A percentile compares a stretch with the other conserved stretches of the same genome.
These are phyloP conservation scores for Cymbopogon citratus DNA, from an alignment of 176 grass and related monocot species.

Conservation along the genomic window DNA sequence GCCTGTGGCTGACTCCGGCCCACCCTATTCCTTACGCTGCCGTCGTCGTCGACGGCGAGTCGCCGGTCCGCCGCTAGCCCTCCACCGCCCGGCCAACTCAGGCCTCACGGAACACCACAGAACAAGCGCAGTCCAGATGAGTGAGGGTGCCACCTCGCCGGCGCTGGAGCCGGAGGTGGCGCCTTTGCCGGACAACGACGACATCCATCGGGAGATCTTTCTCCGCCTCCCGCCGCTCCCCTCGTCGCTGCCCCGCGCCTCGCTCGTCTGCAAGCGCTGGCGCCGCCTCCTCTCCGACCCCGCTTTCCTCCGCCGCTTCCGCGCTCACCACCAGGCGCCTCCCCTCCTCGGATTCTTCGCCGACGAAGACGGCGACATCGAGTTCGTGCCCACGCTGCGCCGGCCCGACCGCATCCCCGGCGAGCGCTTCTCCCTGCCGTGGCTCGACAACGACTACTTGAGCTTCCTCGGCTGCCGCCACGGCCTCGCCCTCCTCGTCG, in stretches of 20 bases:
- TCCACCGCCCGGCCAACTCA: neutral
- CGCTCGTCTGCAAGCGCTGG: neutral
- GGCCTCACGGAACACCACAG: neutral
- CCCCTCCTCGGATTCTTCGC: constrained; percentile 19
- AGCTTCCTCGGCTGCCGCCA: constrained; percentile 16
- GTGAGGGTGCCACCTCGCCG: neutral
- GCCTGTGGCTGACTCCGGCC: too few relatives aligned
- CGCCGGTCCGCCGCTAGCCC: neutral
- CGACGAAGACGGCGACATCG: neutral
- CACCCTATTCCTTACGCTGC: too few relatives aligned
- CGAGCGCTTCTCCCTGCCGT: neutral
- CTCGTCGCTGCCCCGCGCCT: neutral
- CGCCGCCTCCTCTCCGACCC: neutral
- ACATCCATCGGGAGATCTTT: neutral
- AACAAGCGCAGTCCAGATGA: neutral
- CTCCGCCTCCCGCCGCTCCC: neutral
- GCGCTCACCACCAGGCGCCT: neutral
- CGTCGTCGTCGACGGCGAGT: neutral
- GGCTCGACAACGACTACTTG: neutral
- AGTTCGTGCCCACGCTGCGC: neutral
- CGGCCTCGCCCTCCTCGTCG: neutral
- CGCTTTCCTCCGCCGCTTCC: constrained; percentile 12
- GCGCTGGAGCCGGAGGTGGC: neutral
- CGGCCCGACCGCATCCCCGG: neutral
- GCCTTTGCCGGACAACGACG: neutral